These are phyloP conservation scores for Aspergillus texensis DNA, from an alignment of 2,329 filamentous ascomycete genomes.

Conservation along the genomic window DNA sequence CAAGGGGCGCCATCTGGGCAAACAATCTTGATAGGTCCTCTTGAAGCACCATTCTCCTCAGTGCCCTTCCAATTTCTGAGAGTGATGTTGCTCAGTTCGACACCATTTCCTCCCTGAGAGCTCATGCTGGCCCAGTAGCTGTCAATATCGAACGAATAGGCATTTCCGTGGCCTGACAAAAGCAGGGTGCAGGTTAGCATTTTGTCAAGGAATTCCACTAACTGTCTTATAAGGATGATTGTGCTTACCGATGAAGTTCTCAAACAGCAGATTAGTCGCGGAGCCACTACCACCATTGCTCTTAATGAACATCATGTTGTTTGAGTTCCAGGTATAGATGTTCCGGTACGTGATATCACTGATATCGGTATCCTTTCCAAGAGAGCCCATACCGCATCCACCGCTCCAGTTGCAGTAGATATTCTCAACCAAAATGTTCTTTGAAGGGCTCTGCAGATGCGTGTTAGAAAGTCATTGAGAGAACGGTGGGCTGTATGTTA, in stretches of 20 bases:
- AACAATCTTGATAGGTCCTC: conserved; percentile 57
- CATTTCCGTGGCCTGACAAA: conserved; percentile 55
- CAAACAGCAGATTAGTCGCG: conserved; percentile 53
- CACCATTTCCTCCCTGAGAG: conserved; percentile 50
- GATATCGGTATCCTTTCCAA: conserved; percentile 54
- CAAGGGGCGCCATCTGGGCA: conserved; percentile 57
- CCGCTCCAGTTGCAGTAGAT: conserved; percentile 66
- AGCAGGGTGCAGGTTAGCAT: not conserved
- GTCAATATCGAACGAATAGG: conserved; percentile 60
- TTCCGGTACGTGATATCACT: conserved; percentile 58
- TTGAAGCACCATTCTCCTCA: conserved; percentile 49
- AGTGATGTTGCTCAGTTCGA: conserved; percentile 55
- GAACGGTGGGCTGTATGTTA: not conserved
- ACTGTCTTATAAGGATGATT: too few relatives aligned
- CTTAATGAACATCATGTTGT: conserved; percentile 67
- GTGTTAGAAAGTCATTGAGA: not conserved
- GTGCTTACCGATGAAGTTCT: conserved; percentile 55
- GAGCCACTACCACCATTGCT: conserved; percentile 59
- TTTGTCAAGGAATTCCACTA: not conserved
- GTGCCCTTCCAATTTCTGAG: conserved; percentile 61
- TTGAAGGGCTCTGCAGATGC: conserved; percentile 45
- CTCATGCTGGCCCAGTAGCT: conserved; percentile 54
- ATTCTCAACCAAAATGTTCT: conserved; percentile 61
- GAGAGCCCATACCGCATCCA: conserved; percentile 60
- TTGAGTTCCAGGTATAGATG: conserved; percentile 59